Base-by-base conservation (phyloP, 2,329 filamentous ascomycete species). In the Clonostachys byssicola region DNA sequence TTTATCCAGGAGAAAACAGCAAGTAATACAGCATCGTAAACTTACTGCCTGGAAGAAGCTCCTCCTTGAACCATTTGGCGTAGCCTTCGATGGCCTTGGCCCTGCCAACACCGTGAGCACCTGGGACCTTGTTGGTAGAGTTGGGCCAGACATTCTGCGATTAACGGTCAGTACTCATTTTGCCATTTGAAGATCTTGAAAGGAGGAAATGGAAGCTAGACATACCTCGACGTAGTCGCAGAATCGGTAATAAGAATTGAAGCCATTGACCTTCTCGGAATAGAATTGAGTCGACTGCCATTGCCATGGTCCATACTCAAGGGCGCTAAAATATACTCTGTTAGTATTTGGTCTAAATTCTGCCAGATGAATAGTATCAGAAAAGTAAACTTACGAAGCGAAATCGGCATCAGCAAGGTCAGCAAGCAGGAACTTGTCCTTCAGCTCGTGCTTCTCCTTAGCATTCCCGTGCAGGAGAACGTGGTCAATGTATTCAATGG, bases 1-100 rank as follows among this genome's bases (percentile, higher is more conserved):
- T 17, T 41, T 14, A 33, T 48, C 41, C 23, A 23, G 20, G 4
- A 36, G 12, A 18, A 10, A 2, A 14, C 12, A 18, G n/a, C 33
- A 12, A 30, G n/a, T 5, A 16, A n/a, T 7, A 9, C 23, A 9
- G 23, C 8, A 30, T 10, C 8, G 8, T 10, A 10, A 17, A 65
- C 74, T 66, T 54, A 77, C 75, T 68, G 23, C 67, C 72, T 1
- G 74, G 76, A 12, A 82, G 54, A 6, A 68, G 64, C 2, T 64
- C 52, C 4, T 64, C 59, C 40, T 67, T 78, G 56, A 71, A 72
- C 73, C 74, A 83, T 16, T 63, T 67, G 14, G 78, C 76, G 49
- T 78, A 82, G 44, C 76, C 78, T 16, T 66, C 58, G 5, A 83
- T 63, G 2, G 79, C 78, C 47, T 72, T 72, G 16, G 69, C 56